Conservation (phyloP, 805 yeast species). For the Candida railenensis region DNA sequence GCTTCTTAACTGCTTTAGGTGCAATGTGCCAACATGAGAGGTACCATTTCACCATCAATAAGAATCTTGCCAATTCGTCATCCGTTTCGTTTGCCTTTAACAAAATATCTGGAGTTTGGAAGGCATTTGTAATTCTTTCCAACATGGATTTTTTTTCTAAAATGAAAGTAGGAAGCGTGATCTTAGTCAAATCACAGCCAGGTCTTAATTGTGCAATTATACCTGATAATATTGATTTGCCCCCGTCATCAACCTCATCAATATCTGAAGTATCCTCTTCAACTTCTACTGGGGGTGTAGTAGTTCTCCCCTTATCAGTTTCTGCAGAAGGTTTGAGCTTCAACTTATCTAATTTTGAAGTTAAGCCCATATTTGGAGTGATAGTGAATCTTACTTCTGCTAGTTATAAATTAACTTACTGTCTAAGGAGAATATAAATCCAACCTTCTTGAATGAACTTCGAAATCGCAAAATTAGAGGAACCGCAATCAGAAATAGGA, state of each 20-base stretch:
- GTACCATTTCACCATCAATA: slow-evolving; percentile 82
- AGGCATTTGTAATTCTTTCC: slow-evolving; percentile 88
- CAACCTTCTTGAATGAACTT: no score
- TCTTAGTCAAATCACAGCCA: slow-evolving; percentile 85
- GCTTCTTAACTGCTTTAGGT: slow-evolving; percentile 97
- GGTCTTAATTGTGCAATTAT: slow-evolving; percentile 90
- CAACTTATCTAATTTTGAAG: slow-evolving; percentile 27
- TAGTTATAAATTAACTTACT: no score
- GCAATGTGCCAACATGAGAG: slow-evolving; percentile 97
- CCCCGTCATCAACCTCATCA: slow-evolving; percentile 90
- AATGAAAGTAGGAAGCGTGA: slow-evolving; percentile 93
- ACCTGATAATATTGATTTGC: slow-evolving; percentile 81
- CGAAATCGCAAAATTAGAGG: not conserved
- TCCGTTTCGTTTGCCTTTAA: slow-evolving; percentile 61
- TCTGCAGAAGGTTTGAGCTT: slow-evolving; percentile 9
- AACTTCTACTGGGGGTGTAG: slow-evolving; percentile 1
- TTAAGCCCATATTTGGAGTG: slow-evolving; percentile 23
- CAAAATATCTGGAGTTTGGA: slow-evolving; percentile 75
- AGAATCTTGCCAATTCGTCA: slow-evolving; percentile 68
- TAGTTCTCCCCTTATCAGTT: not conserved
- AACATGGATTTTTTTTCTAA: slow-evolving; percentile 94
- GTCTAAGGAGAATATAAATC: no score
- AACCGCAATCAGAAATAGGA: not conserved
- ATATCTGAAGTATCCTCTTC: slow-evolving; percentile 13
- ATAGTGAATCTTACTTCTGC: not conserved